phyloP scores from a whole-genome alignment of 2,329 filamentous ascomycete species.

The Aspergillus felis region DNA sequence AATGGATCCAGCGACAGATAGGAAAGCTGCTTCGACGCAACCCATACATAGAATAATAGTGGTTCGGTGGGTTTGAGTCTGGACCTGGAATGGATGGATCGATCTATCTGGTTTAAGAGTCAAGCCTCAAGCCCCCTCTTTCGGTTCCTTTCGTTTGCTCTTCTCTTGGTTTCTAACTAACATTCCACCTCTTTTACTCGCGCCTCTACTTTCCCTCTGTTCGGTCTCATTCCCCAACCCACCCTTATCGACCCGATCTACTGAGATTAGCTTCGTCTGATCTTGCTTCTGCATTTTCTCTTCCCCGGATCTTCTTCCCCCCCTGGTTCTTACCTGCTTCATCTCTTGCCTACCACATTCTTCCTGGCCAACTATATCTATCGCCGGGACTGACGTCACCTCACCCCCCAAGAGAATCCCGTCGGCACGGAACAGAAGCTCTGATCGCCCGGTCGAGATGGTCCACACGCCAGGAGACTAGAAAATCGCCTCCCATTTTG shows the following conservation, averaged over 20 bases:
- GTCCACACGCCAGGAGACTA: constrained; percentile 4
- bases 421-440: neutral
- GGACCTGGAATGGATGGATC: neutral
- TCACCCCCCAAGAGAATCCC: neutral
- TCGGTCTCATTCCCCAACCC: neutral
- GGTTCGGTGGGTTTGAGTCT: neutral
- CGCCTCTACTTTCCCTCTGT: neutral
- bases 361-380: neutral
- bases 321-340: neutral
- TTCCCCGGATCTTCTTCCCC: neutral
- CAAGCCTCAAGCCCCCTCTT: neutral
- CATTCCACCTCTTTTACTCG: neutral
- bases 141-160: neutral
- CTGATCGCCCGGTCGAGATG: constrained; percentile 12
- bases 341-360: neutral
- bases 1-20: too few species aligned
- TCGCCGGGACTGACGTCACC: constrained; percentile 12
- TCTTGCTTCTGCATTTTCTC: neutral
- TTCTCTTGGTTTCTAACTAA: constrained; percentile 1
- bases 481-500: neutral
- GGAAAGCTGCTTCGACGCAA: too few species aligned
- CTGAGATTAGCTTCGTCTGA: neutral
- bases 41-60: too few species aligned
- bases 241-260: neutral
- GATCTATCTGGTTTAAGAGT: neutral